Percentiles rank a stretch among this genome's conserved stretches.
These are phyloP conservation scores for Poronia punctata DNA, from an alignment of 495 filamentous ascomycete genomes.

Conservation along the genomic window DNA sequence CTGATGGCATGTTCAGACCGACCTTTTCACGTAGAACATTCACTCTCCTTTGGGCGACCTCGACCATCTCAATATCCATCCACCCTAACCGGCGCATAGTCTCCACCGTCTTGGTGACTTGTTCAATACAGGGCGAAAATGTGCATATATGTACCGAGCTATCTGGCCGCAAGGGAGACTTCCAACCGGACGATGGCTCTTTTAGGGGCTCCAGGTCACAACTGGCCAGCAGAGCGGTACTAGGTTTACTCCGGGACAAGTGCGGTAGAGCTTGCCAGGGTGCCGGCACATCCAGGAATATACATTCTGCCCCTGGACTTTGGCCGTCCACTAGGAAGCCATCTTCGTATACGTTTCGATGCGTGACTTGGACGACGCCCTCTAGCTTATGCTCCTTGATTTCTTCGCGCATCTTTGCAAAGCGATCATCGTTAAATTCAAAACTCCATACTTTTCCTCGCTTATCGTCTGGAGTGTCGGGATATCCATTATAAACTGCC, in stretches of 20 bases:
- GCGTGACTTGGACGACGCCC: conserved; percentile 67
- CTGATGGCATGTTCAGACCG: conserved; percentile 42
- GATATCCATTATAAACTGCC: conserved; percentile 81
- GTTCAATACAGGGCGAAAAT: conserved; percentile 95
- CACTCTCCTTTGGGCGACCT: conserved; percentile 66
- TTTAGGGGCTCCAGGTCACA: conserved; percentile 10
- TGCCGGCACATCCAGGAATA: conserved; percentile 91
- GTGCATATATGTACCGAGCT: conserved; percentile 72
- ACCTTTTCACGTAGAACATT: conserved; percentile 78
- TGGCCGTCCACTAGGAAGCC: conserved; percentile 63
- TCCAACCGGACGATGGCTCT: conserved; percentile 26
- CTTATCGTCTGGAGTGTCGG: conserved; percentile 30
- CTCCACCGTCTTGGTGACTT: conserved; percentile 77
- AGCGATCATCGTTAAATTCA: conserved; percentile 81
- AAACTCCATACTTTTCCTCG: conserved; percentile 84
- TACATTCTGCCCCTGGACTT: conserved; percentile 62
- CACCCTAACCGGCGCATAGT: conserved; percentile 71
- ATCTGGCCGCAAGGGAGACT: conserved; percentile 63
- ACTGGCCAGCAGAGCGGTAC: conserved; percentile 13
- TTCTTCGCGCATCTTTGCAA: conserved; percentile 64
- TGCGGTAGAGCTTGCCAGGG: conserved; percentile 88
- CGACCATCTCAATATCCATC: conserved; percentile 89
- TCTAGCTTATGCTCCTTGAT: conserved; percentile 66
- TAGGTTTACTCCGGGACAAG: conserved; percentile 55
- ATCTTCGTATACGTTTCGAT: conserved; percentile 84